phyloP scores from a whole-genome alignment of 495 filamentous ascomycete species.

The Margaritispora aquatica region DNA sequence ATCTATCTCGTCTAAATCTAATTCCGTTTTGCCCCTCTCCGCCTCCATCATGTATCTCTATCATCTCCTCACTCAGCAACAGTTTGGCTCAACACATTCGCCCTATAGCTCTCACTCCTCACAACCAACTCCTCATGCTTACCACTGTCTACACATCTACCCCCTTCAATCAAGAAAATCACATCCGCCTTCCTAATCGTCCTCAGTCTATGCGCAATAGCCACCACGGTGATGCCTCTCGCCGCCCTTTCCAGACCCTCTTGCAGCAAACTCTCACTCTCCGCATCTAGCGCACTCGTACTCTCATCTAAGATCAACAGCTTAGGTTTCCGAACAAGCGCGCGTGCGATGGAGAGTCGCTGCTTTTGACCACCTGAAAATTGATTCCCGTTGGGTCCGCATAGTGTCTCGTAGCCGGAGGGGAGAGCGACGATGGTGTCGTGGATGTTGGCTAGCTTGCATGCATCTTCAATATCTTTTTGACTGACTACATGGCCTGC shows the following conservation, averaged over 20 bases:
- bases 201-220: constrained; percentile 66
- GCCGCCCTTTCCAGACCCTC: constrained; percentile 64
- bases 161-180: constrained; percentile 70
- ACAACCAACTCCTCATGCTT: constrained; percentile 60
- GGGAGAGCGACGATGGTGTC: constrained; percentile 58
- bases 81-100: not conserved
- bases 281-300: constrained; percentile 53
- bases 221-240: constrained; percentile 68
- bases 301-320: constrained; percentile 75
- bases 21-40: no score
- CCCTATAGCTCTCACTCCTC: constrained; percentile 21
- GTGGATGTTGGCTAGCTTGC: constrained; percentile 23
- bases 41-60: no score
- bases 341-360: constrained; percentile 65
- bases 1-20: no score
- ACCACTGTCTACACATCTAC: constrained; percentile 56
- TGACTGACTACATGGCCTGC: not conserved
- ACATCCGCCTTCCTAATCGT: constrained; percentile 69
- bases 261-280: constrained; percentile 54
- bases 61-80: not conserved
- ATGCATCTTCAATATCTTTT: constrained; percentile 21
- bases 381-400: constrained; percentile 41
- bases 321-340: constrained; percentile 66
- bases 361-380: constrained; percentile 58
- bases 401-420: constrained; percentile 55